Evolutionary conservation across 2,329 filamentous ascomycete species (phyloP), one percentile per base, ranked within the genome.

Genomic region (Myriosclerotinia scirpicola): DNA sequence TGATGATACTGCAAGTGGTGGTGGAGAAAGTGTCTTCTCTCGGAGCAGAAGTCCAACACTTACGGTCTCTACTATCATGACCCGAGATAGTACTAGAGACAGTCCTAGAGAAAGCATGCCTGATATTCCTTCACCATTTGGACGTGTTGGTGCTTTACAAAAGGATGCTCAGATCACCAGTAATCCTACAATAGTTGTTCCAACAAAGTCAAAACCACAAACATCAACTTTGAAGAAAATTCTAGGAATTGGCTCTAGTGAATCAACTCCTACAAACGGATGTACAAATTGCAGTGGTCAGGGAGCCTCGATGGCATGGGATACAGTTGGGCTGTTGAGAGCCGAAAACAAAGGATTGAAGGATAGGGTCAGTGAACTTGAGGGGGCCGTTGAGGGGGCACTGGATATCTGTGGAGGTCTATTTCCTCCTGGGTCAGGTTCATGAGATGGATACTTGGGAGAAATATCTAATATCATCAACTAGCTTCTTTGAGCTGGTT

Each of bases 291-390:
- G 87, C 75, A 76, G 80, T 64, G 86, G 87, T 15, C 82, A 83
- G 71, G 83, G 85, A 63, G 80, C 83, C 15, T 85, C 84, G 69
- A 80, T 86, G 48, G 87, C 87, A 5, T 89, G 87, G 87, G 83
- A 89, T 72, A 87, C 87, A 5, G 86, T 87, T n/a, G 81, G 82
- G 63, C 69, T 88, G 56, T 76, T 89, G 67, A 80, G 85, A 50
- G 84, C 85, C 56, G 87, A 90, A 79, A 90, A 90, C 71, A 83
- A 80, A 72, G 81, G 82, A 11, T 75, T 90, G 60, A 89, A 89
- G 78, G 79, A 81, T 50, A 78, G 85, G 26, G 84, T 90, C 4
- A 80, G 81, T 22, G 80, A 85, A 70, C 76, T 90, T 3, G 87
- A 90, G 77, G 80, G 78, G 3, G 85, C 82, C 5, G 83, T 90